These are phyloP conservation scores for Anisodus acutangulus DNA, from an alignment of 257 asterid species.

Conservation along the genomic window DNA sequence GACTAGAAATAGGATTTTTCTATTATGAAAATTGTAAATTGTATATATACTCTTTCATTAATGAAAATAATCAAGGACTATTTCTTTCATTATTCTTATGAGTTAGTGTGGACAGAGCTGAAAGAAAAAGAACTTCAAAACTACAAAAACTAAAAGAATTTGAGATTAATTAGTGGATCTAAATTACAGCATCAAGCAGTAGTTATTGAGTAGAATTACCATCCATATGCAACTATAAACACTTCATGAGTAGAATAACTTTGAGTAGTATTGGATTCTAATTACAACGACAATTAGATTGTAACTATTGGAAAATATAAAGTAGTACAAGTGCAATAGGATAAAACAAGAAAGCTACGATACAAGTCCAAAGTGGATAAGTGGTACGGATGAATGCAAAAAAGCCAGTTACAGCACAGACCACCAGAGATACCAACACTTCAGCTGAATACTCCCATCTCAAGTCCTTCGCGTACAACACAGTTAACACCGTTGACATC, in stretches of 20 bases:
- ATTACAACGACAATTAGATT: not conserved
- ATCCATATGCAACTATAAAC: not conserved
- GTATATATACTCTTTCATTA: too few relatives aligned
- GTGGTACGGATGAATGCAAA: conserved; percentile 48
- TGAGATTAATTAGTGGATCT: not conserved
- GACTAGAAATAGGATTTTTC: too few relatives aligned
- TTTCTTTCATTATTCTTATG: not conserved
- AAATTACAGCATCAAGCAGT: not conserved
- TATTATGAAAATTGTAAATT: too few relatives aligned
- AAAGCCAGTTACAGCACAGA: conserved; percentile 48
- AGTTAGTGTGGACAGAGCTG: not conserved
- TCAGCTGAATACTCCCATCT: conserved; percentile 70
- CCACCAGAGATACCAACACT: conserved; percentile 53
- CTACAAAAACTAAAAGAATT: not conserved
- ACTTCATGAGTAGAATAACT: not conserved
- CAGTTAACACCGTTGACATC: conserved; percentile 51
- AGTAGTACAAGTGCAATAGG: conserved; percentile 53
- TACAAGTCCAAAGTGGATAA: conserved; percentile 60
- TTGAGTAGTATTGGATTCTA: not conserved
- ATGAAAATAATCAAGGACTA: too few relatives aligned
- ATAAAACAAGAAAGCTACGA: conserved; percentile 56
- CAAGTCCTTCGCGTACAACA: conserved; percentile 59
- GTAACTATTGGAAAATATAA: conserved; percentile 45
- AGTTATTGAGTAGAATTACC: not conserved
- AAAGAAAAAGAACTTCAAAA: not conserved